Conservation (phyloP, 306 rosid genomes). For the Malus asiatica region DNA sequence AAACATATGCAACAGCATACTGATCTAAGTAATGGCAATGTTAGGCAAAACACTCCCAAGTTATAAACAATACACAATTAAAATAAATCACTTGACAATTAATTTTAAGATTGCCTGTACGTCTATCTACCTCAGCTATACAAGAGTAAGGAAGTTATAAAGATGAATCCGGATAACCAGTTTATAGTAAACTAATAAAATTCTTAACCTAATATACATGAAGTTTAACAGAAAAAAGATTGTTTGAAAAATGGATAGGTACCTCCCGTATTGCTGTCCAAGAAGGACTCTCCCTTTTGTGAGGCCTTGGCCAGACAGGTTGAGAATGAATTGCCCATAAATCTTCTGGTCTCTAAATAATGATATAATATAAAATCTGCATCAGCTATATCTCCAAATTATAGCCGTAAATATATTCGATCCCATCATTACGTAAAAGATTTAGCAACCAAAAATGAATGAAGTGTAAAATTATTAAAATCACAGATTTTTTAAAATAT, state of each 20-base stretch:
- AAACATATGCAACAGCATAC: neutral
- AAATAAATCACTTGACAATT: neutral
- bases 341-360: slow-evolving; percentile 74
- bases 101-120: neutral
- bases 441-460: neutral
- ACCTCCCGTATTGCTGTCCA: slow-evolving; percentile 93
- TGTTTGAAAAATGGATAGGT: slow-evolving; percentile 5
- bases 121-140: neutral
- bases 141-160: neutral
- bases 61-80: neutral
- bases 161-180: neutral
- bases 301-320: slow-evolving; percentile 78
- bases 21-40: neutral
- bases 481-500: neutral
- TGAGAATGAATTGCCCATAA: slow-evolving; percentile 86
- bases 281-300: slow-evolving; percentile 63
- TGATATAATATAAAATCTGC: slow-evolving; percentile 15
- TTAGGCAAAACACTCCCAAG: neutral
- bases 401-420: neutral
- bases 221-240: neutral
- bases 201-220: neutral
- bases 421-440: slow-evolving; percentile 7
- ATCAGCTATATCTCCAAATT: slow-evolving; percentile 4
- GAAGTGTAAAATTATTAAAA: neutral
- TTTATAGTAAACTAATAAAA: neutral